These are phyloP conservation scores for Lachnellula occidentalis DNA, from an alignment of 2,329 filamentous ascomycete genomes.

Conservation along the genomic window DNA sequence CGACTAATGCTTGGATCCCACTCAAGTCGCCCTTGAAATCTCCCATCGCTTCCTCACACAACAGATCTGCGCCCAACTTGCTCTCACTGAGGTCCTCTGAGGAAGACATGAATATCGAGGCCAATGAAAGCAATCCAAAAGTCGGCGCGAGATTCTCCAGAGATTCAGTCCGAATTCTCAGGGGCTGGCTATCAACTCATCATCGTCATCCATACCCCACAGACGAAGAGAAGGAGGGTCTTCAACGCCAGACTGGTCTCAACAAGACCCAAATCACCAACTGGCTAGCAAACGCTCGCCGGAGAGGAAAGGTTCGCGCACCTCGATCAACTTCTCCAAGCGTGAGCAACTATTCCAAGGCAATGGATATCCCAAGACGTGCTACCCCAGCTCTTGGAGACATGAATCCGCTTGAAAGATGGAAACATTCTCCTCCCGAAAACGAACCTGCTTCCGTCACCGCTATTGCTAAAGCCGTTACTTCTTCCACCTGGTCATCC, in stretches of 20 bases:
- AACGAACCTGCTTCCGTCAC: conserved; percentile 61
- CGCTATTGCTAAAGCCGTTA: conserved; percentile 58
- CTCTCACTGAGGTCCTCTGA: conserved; percentile 39
- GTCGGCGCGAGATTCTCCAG: conserved; percentile 72
- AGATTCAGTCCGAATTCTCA: conserved; percentile 73
- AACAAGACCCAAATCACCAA: conserved; percentile 82
- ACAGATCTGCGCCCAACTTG: conserved; percentile 17
- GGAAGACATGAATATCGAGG: conserved; percentile 55
- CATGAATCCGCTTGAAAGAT: conserved; percentile 62
- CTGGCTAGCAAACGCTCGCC: conserved; percentile 86
- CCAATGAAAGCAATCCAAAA: conserved; percentile 43
- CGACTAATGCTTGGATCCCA: conserved; percentile 9
- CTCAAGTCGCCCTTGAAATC: conserved; percentile 4
- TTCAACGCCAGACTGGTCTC: conserved; percentile 74
- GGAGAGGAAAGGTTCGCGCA: conserved; percentile 70
- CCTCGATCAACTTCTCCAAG: conserved; percentile 64
- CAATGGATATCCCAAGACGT: conserved; percentile 68
- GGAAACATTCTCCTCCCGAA: conserved; percentile 64
- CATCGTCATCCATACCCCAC: conserved; percentile 80
- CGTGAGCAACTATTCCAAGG: conserved; percentile 52
- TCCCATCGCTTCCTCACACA: conserved; percentile 2
- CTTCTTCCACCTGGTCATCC: conserved; percentile 46
- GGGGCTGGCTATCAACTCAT: conserved; percentile 79
- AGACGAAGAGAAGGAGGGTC: conserved; percentile 76
- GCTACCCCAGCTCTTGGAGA: conserved; percentile 48